phyloP scores from a whole-genome alignment of 345 rosid species.

The Hibiscus syriacus region DNA sequence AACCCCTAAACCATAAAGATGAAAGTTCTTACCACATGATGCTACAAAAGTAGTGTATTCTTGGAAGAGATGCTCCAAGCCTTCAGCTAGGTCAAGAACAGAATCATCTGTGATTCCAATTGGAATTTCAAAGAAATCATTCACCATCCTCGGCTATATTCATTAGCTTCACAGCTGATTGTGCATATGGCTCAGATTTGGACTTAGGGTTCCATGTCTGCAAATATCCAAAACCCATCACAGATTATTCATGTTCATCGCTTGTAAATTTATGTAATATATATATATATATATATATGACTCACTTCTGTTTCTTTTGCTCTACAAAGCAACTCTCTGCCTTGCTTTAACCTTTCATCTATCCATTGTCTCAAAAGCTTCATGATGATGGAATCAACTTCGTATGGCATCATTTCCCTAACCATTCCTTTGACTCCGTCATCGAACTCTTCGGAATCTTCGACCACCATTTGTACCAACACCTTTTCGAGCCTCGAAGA shows the following conservation, averaged over 20 bases:
- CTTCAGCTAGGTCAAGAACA: slow-evolving; percentile 63
- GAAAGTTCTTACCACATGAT: slow-evolving; percentile 56
- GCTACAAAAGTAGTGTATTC: slow-evolving; percentile 69
- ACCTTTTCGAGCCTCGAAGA: slow-evolving; percentile 80
- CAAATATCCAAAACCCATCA: neutral
- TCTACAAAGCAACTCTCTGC: slow-evolving; percentile 38
- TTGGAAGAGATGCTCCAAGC: slow-evolving; percentile 53
- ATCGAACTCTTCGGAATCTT: slow-evolving; percentile 74
- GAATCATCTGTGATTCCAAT: slow-evolving; percentile 74
- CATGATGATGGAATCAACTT: slow-evolving; percentile 57
- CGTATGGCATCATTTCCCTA: slow-evolving; percentile 82
- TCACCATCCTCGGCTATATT: slow-evolving; percentile 49
- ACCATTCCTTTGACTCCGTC: slow-evolving; percentile 79
- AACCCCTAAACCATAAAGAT: neutral
- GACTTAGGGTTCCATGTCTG: slow-evolving; percentile 98
- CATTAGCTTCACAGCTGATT: slow-evolving; percentile 69
- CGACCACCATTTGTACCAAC: slow-evolving; percentile 81
- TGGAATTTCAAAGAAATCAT: slow-evolving; percentile 77
- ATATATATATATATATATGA: neutral
- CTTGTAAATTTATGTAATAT: neutral
- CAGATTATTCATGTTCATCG: neutral
- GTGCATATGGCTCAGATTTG: slow-evolving; percentile 82
- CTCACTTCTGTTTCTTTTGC: slow-evolving; percentile 78
- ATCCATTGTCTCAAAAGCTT: slow-evolving; percentile 60
- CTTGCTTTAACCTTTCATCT: slow-evolving; percentile 42